Evolutionary conservation across 169 alveolate genomes (phyloP), one percentile per base, ranked within the genome.

Genomic region (Amoebophrya sp.): DNA sequence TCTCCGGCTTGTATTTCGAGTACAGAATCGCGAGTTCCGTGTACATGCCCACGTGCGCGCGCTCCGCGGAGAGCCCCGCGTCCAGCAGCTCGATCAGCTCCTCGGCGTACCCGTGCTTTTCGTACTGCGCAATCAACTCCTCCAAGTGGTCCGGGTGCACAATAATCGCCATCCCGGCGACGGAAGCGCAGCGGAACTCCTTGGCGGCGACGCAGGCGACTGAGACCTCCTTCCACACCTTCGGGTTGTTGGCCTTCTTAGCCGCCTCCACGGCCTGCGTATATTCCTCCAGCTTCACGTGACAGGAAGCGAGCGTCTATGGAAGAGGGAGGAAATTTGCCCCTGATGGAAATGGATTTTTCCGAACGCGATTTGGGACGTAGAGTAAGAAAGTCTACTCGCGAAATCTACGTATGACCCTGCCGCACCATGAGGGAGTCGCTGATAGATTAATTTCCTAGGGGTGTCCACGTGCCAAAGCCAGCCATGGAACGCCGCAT

Each of bases 1-100:
- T 98, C 91, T 97, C 98, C 90, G 99, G 99, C 93, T 96, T 95
- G 94, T 97, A 98, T 94, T 98, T 98, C 91, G 99, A 99, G 94
- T 98, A 98, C 70, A 98, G 94, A 43, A 98, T 98, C 89, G 99
- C 99, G 89, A 99, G 96, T 96, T 99, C 99, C 40, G 99, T 99
- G 94, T 97, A 98, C 78, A 98, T 96, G 40, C 96, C 95, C 67
- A 94, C 96, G 91, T 97, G 98, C 31, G 98, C 97, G 92, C 99
- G 96, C 92, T 95, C 97, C 40, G 95, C 92, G 40, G 91, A 91
- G 87, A 93, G 93, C 48, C 93, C 94, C 67, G 92, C 90, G 91
- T 96, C 93, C 95, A 98, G 94, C 41, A 98, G 93, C 40, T 95
- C 91, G 31, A 97, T 94, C 88, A 97, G 95, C 95, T 98, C 99